phyloP scores from a whole-genome alignment of 352 stramenopile genomes.

The Aphanomyces euteiches region DNA sequence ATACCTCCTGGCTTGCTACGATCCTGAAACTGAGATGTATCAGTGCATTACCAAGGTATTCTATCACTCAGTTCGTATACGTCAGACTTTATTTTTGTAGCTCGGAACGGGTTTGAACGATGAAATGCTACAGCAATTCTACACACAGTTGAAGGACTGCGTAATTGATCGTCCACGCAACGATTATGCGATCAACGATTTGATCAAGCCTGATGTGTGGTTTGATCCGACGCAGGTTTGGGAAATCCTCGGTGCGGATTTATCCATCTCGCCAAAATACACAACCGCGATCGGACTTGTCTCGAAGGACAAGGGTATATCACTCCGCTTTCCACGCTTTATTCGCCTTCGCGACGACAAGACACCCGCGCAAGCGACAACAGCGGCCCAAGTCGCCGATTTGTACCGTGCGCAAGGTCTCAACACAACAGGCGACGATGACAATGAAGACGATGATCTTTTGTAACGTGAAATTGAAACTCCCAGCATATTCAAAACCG shows the following conservation, averaged over 20 bases:
- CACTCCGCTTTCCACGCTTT: conserved; percentile 98
- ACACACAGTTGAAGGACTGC: conserved; percentile 77
- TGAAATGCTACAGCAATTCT: conserved; percentile 92
- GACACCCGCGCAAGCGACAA: conserved; percentile 93
- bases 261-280: conserved; percentile 98
- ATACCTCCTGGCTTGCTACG: conserved; percentile 98
- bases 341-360: conserved; percentile 98
- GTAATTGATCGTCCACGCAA: conserved; percentile 77
- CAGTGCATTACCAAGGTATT: conserved; percentile 95
- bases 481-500: neutral
- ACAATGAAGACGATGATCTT: conserved; percentile 65
- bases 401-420: conserved; percentile 76
- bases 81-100: conserved; percentile 14
- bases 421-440: conserved; percentile 52
- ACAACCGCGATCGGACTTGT: conserved; percentile 92
- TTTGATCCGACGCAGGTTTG: conserved; percentile 95
- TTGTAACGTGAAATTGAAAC: neutral
- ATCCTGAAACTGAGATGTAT: conserved; percentile 96
- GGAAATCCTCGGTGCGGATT: conserved; percentile 98
- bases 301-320: conserved; percentile 92
- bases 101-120: conserved; percentile 99
- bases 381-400: conserved; percentile 91
- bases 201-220: conserved; percentile 92
- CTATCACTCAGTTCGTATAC: neutral
- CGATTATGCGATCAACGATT: conserved; percentile 91